Percentiles rank a stretch among this genome's conserved stretches.
Conservation (phyloP, 208 protist genomes). For the Angomonas desouzai region DNA sequence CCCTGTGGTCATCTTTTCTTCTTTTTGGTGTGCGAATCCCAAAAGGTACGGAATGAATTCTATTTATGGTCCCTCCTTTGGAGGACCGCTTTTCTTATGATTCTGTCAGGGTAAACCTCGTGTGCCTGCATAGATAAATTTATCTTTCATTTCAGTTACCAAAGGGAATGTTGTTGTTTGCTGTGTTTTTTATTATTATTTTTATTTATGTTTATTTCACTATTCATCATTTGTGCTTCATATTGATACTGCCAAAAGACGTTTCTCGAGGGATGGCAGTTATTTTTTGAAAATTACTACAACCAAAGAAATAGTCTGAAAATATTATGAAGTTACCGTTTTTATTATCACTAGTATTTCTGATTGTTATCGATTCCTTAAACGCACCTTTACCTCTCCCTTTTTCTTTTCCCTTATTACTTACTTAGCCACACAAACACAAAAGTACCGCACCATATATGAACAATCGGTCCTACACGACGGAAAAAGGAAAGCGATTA, state of each 20-base stretch:
- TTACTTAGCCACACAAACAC: too few relatives aligned
- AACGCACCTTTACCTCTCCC: too few relatives aligned
- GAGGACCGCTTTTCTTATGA: too few relatives aligned
- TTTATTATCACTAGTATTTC: too few relatives aligned
- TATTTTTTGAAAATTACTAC: background rate
- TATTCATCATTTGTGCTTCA: conserved; percentile 4
- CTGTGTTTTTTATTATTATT: conserved; percentile 14
- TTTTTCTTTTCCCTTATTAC: background rate
- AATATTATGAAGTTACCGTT: too few relatives aligned
- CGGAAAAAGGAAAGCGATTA: conserved; percentile 49
- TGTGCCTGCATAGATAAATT: conserved; percentile 46
- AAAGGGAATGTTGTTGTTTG: background rate
- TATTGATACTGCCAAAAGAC: background rate
- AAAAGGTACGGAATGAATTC: background rate
- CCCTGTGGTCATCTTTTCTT: too few relatives aligned
- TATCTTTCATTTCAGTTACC: conserved; percentile 13
- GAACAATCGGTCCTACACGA: conserved; percentile 55
- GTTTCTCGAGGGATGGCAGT: background rate
- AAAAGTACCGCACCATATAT: conserved; percentile 19
- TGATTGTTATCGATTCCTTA: too few relatives aligned
- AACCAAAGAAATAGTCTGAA: too few relatives aligned
- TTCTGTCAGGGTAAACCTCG: conserved; percentile 17
- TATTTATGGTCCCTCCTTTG: conserved; percentile 9
- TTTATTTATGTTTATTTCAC: conserved; percentile 17
- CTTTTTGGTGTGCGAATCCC: too few relatives aligned